A percentile compares a stretch with the other conserved stretches of the same genome.
Evolutionary conservation across 257 asterid genomes (phyloP).

Genomic region (Leptodermis oblonga): DNA sequence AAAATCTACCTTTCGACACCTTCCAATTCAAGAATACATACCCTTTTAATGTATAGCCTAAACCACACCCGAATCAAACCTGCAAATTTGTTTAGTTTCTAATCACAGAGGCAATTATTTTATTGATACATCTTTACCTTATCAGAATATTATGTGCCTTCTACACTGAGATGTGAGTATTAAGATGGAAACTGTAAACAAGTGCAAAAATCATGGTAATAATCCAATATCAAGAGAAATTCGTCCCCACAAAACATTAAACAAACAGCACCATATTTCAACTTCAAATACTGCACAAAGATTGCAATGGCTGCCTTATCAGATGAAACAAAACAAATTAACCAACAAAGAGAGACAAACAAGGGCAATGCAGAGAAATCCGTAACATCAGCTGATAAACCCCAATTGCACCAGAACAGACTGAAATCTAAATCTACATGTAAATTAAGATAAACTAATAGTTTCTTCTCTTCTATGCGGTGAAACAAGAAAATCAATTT

Average conservation of each 20-base stretch:
- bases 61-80: background rate
- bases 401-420: background rate
- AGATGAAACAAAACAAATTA: background rate
- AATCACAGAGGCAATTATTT: background rate
- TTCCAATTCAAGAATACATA: constrained; percentile 1
- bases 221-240: too few relatives aligned
- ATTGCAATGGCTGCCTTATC: too few relatives aligned
- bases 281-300: too few relatives aligned
- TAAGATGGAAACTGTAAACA: too few relatives aligned
- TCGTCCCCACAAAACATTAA: too few relatives aligned
- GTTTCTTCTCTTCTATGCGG: background rate
- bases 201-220: too few relatives aligned
- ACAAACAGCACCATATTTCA: too few relatives aligned
- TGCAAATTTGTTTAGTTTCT: background rate
- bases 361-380: background rate
- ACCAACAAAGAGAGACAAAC: background rate
- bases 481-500: background rate
- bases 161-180: background rate
- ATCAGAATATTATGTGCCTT: too few relatives aligned
- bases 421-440: background rate
- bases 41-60: background rate
- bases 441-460: background rate
- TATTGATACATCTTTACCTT: too few relatives aligned
- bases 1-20: background rate
- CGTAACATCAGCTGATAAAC: background rate